Conservation (phyloP, 192 early-diverging fungal species). For the Backusella morwellensis region DNA sequence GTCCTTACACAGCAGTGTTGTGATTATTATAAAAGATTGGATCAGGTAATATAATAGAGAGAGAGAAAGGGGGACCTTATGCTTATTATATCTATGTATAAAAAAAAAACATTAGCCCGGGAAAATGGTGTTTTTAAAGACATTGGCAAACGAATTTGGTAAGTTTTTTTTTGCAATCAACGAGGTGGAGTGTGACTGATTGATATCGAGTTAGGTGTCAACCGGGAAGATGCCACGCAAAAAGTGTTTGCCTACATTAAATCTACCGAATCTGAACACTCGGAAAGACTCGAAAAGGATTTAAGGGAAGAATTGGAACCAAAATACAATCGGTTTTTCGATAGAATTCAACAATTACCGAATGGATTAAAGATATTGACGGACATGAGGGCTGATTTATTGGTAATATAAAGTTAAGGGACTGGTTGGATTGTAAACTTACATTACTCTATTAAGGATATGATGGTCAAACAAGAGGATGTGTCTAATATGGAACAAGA, state of each 20-base stretch:
- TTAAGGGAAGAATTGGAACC: slow-evolving; percentile 69
- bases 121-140: not conserved
- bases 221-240: slow-evolving; percentile 35
- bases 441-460: not conserved
- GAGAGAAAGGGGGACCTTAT: not conserved
- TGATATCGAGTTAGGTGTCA: slow-evolving; percentile 28
- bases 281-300: slow-evolving; percentile 45
- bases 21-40: slow-evolving; percentile 10
- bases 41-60: not conserved
- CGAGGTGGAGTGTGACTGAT: not conserved
- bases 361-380: slow-evolving; percentile 81
- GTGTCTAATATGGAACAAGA: slow-evolving; percentile 54
- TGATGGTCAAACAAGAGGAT: not conserved
- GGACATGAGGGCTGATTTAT: slow-evolving; percentile 71
- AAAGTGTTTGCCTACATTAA: slow-evolving; percentile 33
- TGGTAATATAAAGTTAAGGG: slow-evolving; percentile 40
- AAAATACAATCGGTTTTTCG: slow-evolving; percentile 70
- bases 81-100: not conserved
- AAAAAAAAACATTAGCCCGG: not conserved
- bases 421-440: not conserved
- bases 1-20: slow-evolving; percentile 6
- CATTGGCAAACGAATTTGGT: slow-evolving; percentile 3
- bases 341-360: slow-evolving; percentile 71
- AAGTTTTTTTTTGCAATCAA: not conserved
- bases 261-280: not conserved